Evolutionary conservation across 352 stramenopile genomes (phyloP).

Genomic region (Aphanomyces astaci): DNA sequence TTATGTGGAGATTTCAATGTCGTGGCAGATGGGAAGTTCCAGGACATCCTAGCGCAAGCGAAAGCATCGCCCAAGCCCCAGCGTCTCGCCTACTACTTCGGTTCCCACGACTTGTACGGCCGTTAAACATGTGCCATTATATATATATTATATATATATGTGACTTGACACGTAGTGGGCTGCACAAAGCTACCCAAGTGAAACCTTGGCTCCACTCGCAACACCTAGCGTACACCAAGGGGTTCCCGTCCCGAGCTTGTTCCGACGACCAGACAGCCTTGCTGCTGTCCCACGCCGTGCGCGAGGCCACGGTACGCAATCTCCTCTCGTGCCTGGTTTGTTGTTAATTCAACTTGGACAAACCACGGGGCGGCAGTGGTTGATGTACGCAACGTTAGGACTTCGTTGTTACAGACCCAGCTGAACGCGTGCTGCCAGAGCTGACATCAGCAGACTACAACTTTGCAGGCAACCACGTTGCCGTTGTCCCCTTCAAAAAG

Average conservation of each 20-base stretch:
- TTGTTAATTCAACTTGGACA: too few relatives aligned
- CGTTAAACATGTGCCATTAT: background rate
- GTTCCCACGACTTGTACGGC: conserved; percentile 1
- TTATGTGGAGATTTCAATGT: too few relatives aligned
- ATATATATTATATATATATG: too few relatives aligned
- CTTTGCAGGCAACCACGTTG: too few relatives aligned
- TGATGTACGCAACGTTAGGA: too few relatives aligned
- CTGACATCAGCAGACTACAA: background rate
- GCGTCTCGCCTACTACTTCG: conserved; percentile 1
- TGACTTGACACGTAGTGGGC: conserved; percentile 1
- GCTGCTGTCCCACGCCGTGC: background rate
- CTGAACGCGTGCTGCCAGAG: background rate
- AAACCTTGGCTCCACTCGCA: background rate
- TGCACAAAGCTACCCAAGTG: background rate
- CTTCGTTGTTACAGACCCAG: background rate
- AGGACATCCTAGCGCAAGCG: background rate
- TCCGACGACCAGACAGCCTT: background rate
- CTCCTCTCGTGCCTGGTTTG: too few relatives aligned
- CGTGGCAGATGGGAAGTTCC: background rate
- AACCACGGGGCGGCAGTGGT: too few relatives aligned
- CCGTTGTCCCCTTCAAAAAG: too few relatives aligned
- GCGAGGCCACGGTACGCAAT: background rate
- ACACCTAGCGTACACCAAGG: background rate
- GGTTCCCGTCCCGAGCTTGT: background rate
- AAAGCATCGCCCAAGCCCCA: background rate